These are phyloP conservation scores for Zygosaccharomyces siamensis DNA, from an alignment of 805 yeast genomes.

Conservation along the genomic window DNA sequence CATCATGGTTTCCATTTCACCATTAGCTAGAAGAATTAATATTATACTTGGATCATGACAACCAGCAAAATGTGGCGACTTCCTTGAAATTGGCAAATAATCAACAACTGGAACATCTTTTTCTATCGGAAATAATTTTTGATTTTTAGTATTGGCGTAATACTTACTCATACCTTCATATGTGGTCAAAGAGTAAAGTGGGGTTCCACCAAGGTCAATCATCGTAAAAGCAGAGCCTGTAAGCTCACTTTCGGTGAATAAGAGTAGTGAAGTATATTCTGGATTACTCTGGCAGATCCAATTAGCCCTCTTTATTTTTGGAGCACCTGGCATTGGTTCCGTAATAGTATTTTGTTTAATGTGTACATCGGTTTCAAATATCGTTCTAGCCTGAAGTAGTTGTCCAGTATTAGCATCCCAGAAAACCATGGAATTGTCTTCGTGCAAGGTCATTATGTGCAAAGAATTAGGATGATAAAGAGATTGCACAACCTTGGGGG, in stretches of 20 bases:
- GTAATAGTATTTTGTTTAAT: slow-evolving; percentile 36
- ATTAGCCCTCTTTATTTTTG: slow-evolving; percentile 48
- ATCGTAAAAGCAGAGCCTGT: slow-evolving; percentile 45
- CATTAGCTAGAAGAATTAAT: slow-evolving; percentile 54
- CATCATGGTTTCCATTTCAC: slow-evolving; percentile 57
- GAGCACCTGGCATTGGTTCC: slow-evolving; percentile 21
- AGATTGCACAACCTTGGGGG: slow-evolving; percentile 47
- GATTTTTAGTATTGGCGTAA: slow-evolving; percentile 57
- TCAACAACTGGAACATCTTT: slow-evolving; percentile 41
- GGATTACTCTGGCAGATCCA: slow-evolving; percentile 85
- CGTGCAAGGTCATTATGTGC: slow-evolving; percentile 72
- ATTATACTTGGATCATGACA: slow-evolving; percentile 69
- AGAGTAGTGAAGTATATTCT: slow-evolving; percentile 66
- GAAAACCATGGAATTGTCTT: slow-evolving; percentile 78
- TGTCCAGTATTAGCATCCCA: slow-evolving; percentile 88
- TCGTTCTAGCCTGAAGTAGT: slow-evolving; percentile 65
- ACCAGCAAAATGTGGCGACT: slow-evolving; percentile 76
- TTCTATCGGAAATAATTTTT: slow-evolving; percentile 52
- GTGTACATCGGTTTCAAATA: slow-evolving; percentile 62
- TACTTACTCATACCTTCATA: slow-evolving; percentile 77
- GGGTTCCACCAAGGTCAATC: slow-evolving; percentile 75
- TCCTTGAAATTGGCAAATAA: slow-evolving; percentile 50
- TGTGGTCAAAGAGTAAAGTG: slow-evolving; percentile 74
- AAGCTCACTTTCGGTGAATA: slow-evolving; percentile 58
- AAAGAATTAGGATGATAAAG: slow-evolving; percentile 92